A percentile compares a stretch with the other conserved stretches of the same genome.
phyloP scores from a whole-genome alignment of 2,329 filamentous ascomycete genomes.

The Achaetomium macrosporum region DNA sequence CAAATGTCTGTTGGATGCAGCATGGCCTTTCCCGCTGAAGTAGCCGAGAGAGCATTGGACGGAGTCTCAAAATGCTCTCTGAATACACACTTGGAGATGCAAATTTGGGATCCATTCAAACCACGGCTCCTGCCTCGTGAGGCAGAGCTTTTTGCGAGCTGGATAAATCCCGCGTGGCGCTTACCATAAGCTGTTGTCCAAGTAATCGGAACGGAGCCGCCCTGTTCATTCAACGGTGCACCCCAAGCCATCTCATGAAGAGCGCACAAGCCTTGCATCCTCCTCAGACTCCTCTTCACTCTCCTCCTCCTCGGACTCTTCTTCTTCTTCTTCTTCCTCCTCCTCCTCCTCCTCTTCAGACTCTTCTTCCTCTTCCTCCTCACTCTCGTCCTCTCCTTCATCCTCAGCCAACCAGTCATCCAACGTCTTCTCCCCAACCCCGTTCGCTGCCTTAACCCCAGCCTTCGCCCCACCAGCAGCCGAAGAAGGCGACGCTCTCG shows the following conservation, averaged over 20 bases:
- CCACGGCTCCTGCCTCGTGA: too few relatives aligned
- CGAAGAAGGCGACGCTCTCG: slow-evolving; percentile 38
- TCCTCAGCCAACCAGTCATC: slow-evolving; percentile 89
- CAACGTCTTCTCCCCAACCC: slow-evolving; percentile 65
- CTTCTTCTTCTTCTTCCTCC: slow-evolving; percentile 16
- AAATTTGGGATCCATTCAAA: too few relatives aligned
- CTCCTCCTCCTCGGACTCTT: slow-evolving; percentile 16
- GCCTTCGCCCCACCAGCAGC: not conserved
- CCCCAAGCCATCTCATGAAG: not conserved
- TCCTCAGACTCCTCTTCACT: slow-evolving; percentile 16
- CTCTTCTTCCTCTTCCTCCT: slow-evolving; percentile 42
- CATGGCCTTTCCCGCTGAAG: too few relatives aligned
- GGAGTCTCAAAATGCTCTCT: too few relatives aligned
- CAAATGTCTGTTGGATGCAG: too few relatives aligned
- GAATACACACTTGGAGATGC: too few relatives aligned
- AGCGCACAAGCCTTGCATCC: slow-evolving; percentile 14
- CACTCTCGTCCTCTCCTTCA: slow-evolving; percentile 51
- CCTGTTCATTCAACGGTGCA: not conserved
- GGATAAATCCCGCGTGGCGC: too few relatives aligned
- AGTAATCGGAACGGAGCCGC: not conserved
- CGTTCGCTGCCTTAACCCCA: slow-evolving; percentile 31
- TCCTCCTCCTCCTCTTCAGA: slow-evolving; percentile 40
- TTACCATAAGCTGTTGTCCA: not conserved
- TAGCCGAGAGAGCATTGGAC: too few relatives aligned
- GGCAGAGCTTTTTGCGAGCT: too few relatives aligned